phyloP scores from a whole-genome alignment of 2,329 filamentous ascomycete species.

The Aspergillus ochraceus region DNA sequence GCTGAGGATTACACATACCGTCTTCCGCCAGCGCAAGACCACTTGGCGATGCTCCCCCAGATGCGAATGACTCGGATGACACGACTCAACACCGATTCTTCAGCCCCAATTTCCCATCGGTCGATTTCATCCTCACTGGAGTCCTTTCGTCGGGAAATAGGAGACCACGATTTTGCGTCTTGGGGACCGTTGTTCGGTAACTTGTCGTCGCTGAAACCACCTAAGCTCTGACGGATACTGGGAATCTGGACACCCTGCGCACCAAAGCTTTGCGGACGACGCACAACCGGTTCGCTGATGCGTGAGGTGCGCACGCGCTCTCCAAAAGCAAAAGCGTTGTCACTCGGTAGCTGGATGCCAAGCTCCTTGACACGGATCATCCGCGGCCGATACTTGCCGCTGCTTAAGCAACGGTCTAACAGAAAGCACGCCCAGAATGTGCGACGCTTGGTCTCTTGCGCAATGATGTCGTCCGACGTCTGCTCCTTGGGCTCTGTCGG shows the following conservation, averaged over 20 bases:
- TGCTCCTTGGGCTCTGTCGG: constrained; percentile 35
- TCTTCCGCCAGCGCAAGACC: constrained; percentile 56
- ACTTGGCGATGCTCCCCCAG: constrained; percentile 57
- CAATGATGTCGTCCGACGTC: constrained; percentile 50
- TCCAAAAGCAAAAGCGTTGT: constrained; percentile 57
- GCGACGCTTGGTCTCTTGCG: constrained; percentile 55
- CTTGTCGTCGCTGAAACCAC: constrained; percentile 39
- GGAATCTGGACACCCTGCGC: constrained; percentile 44
- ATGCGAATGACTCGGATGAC: constrained; percentile 57
- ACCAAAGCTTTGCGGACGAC: constrained; percentile 41
- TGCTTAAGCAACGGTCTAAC: constrained; percentile 56
- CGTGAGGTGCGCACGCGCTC: constrained; percentile 54
- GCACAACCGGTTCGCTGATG: constrained; percentile 45
- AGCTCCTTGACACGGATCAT: constrained; percentile 54
- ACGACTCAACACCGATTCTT: constrained; percentile 55
- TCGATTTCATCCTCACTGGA: constrained; percentile 46
- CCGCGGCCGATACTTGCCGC: constrained; percentile 54
- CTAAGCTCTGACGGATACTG: constrained; percentile 42
- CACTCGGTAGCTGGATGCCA: constrained; percentile 56
- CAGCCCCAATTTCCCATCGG: constrained; percentile 53
- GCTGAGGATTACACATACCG: constrained; percentile 36
- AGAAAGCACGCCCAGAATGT: constrained; percentile 62
- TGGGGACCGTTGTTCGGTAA: constrained; percentile 33
- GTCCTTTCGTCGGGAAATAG: constrained; percentile 39
- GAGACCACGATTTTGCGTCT: constrained; percentile 41